Evolutionary conservation across 345 rosid species (phyloP).

Genomic region (Sisymbrium irio): DNA sequence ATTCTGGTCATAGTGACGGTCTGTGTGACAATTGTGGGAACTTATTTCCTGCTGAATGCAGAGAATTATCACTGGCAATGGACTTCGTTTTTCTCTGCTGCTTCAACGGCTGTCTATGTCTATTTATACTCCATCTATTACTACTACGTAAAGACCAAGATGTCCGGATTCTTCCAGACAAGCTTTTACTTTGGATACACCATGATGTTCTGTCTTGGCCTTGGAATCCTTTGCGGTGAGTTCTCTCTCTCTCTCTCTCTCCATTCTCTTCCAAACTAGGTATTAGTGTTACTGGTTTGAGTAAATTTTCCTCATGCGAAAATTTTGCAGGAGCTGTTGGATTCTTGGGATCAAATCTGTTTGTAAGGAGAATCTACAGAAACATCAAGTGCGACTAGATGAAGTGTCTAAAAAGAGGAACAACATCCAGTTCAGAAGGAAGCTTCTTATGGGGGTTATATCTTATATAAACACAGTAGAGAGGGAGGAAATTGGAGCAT

Average conservation of each 20-base stretch:
- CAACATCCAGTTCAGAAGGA: conserved; percentile 14
- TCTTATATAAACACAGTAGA: conserved; percentile 26
- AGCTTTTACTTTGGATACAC: conserved; percentile 98
- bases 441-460: conserved; percentile 17
- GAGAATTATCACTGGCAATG: conserved; percentile 99
- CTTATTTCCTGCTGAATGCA: conserved; percentile 88
- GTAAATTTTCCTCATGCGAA: neutral
- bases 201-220: conserved; percentile 92
- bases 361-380: conserved; percentile 94
- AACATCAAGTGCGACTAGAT: conserved; percentile 91
- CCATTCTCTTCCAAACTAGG: neutral
- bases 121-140: conserved; percentile 88
- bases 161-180: conserved; percentile 96
- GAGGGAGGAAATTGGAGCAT: conserved; percentile 4
- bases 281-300: neutral
- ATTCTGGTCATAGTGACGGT: conserved; percentile 84
- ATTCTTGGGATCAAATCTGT: conserved; percentile 83
- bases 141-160: conserved; percentile 88
- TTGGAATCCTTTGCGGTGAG: conserved; percentile 93
- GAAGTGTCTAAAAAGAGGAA: neutral
- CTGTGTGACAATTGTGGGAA: conserved; percentile 90
- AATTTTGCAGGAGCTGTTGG: conserved; percentile 81
- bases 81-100: conserved; percentile 95
- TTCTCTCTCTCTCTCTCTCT: conserved; percentile 31
- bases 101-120: conserved; percentile 89